Evolutionary conservation across 148 eudicot species (phyloP), one percentile per base, ranked within the genome.

Genomic region (Rhododendron molle): DNA sequence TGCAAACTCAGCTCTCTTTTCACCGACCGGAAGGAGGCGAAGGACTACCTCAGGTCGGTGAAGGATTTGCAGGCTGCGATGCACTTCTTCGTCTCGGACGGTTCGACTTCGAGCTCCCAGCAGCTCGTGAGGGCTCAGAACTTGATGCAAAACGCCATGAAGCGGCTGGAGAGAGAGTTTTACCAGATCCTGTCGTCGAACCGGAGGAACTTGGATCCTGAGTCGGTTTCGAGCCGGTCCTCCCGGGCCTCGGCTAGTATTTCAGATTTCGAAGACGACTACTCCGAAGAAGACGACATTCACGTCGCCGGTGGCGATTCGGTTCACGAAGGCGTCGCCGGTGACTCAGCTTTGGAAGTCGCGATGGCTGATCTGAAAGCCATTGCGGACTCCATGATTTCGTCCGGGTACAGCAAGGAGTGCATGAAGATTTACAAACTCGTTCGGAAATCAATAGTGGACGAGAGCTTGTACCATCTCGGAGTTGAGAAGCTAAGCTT

Each of bases 371-470:
- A 93, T 88, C 84, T 97, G 60, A 93, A 89, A 87, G 18, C 87
- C 43, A 94, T 97, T 0, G 97, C 94, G 0, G 94, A 94, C 46
- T 87, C 92, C 44, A 95, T 96, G 99, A 92, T 97, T 74, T 84
- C 84, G 1, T 79, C 91, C 0, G 99, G 99, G 0, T 94, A 92
- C 62, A 91, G 90, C 0, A 93, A 90, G 83, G 96, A 97, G 76
- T 97, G 98, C 65, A 81, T 89, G 18, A 89, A 88, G 54, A 90
- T 97, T 20, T 95, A 92, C 86, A 93, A 89, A 73, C 38, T 91
- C 0, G 36, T 87, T n/a, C 85, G 93, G 30, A 93, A 87, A 89
- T 91, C 94, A 28, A 82, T 88, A 0, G 67, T 93, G 14, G 92
- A 93, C 81, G 85, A 91, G 90, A 71, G 85, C 78, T 6, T 94